Conservation (phyloP, 2,329 filamentous ascomycete species). For the Penicillium griseofulvum region DNA sequence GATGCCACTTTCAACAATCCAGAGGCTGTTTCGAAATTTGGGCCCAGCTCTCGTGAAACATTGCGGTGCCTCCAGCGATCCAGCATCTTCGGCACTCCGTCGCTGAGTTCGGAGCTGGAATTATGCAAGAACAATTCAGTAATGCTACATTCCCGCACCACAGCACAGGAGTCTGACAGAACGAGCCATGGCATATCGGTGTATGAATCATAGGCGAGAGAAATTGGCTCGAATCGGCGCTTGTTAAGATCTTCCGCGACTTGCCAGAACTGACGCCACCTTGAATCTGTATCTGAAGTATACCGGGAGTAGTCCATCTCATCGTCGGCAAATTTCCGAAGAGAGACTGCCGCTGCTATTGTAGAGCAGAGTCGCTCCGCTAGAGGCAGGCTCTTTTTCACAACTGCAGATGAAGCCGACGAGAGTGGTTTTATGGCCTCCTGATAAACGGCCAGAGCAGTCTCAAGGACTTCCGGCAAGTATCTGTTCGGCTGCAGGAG, state of each 20-base stretch:
- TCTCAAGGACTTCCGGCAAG: conserved; percentile 74
- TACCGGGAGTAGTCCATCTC: conserved; percentile 75
- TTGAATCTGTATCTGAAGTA: conserved; percentile 68
- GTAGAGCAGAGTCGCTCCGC: conserved; percentile 74
- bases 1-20: conserved; percentile 67
- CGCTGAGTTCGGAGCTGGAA: conserved; percentile 40
- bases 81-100: conserved; percentile 39
- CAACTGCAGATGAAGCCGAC: conserved; percentile 39
- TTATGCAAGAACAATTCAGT: conserved; percentile 77
- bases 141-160: conserved; percentile 74
- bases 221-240: conserved; percentile 76
- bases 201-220: conserved; percentile 69
- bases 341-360: conserved; percentile 65
- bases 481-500: conserved; percentile 83
- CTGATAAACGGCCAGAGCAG: conserved; percentile 78
- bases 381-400: conserved; percentile 55
- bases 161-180: conserved; percentile 75
- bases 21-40: conserved; percentile 55
- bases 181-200: conserved; percentile 78
- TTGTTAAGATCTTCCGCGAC: conserved; percentile 83
- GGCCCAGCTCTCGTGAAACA: conserved; percentile 48
- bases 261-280: conserved; percentile 89
- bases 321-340: conserved; percentile 61
- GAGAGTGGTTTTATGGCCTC: conserved; percentile 53
- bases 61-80: conserved; percentile 47